A percentile compares a stretch with the other conserved stretches of the same genome.
These are phyloP conservation scores for Carex sylvatica DNA, from an alignment of 202 grass and related monocot genomes.

Conservation along the genomic window DNA sequence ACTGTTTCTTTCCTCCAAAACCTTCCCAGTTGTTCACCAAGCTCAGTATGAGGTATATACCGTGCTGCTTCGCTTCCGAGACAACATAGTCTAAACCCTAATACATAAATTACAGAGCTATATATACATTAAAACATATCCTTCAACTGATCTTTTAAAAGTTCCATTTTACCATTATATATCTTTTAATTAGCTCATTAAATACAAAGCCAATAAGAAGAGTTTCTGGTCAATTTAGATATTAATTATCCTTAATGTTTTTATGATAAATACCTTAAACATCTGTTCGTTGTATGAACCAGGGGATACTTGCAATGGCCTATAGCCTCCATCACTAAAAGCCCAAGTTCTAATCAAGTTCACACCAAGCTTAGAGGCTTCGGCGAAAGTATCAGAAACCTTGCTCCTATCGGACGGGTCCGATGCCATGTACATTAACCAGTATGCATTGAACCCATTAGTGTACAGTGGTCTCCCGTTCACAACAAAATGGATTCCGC, in stretches of 20 bases:
- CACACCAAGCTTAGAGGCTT: constrained; percentile 51
- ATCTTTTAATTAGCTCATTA: neutral
- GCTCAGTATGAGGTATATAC: constrained; percentile 60
- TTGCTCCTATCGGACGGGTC: constrained; percentile 52
- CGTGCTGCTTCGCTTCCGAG: constrained; percentile 54
- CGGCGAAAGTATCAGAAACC: constrained; percentile 30
- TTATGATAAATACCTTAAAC: constrained; percentile 45
- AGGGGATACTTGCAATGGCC: constrained; percentile 62
- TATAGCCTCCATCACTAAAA: constrained; percentile 71
- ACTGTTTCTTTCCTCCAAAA: constrained; percentile 73
- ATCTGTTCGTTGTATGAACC: constrained; percentile 67
- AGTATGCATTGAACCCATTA: constrained; percentile 81
- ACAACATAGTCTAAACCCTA: constrained; percentile 72
- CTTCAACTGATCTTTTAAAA: neutral
- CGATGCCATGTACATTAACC: constrained; percentile 74
- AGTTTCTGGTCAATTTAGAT: too few species aligned
- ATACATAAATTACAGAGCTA: neutral
- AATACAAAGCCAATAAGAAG: too few species aligned
- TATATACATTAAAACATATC: neutral
- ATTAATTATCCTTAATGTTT: neutral
- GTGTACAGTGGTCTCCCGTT: constrained; percentile 48
- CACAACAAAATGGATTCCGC: constrained; percentile 45
- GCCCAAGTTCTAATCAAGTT: constrained; percentile 65
- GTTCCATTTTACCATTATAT: neutral
- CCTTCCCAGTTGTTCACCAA: constrained; percentile 76